Evolutionary conservation across 1,139 yeast species (phyloP).

Genomic region (Hansenula lynferdii): DNA sequence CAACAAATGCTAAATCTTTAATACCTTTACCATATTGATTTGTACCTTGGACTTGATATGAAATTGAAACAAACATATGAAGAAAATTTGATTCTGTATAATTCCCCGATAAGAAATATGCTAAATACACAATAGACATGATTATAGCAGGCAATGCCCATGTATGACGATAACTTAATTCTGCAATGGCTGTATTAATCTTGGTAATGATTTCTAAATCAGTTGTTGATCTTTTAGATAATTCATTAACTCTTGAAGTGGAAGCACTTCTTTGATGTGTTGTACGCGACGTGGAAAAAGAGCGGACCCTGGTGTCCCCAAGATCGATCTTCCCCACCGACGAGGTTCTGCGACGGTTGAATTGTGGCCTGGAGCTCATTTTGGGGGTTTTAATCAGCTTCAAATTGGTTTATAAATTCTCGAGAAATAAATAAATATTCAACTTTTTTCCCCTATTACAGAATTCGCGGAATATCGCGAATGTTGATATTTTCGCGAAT

Average conservation of each 20-base stretch:
- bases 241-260: constrained; percentile 23
- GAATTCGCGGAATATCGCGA: too few relatives aligned
- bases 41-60: constrained; percentile 50
- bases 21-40: constrained; percentile 75
- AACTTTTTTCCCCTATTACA: too few relatives aligned
- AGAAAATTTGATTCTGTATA: constrained; percentile 55
- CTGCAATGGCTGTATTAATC: constrained; percentile 51
- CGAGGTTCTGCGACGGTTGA: constrained; percentile 33
- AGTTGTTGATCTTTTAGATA: constrained; percentile 25
- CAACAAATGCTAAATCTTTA: constrained; percentile 76
- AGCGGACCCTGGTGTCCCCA: constrained; percentile 52
- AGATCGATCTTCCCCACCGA: constrained; percentile 54
- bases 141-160: constrained; percentile 72
- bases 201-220: constrained; percentile 36
- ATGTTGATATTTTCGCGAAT: too few relatives aligned
- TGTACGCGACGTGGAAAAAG: constrained; percentile 31
- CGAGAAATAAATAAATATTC: neutral
- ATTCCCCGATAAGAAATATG: constrained; percentile 47
- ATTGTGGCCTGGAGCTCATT: neutral
- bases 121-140: constrained; percentile 31
- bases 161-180: constrained; percentile 63
- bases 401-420: neutral
- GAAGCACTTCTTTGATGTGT: constrained; percentile 28
- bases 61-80: constrained; percentile 59
- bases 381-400: neutral